phyloP scores from a whole-genome alignment of 129 eudicot species.

The Mikania micrantha region DNA sequence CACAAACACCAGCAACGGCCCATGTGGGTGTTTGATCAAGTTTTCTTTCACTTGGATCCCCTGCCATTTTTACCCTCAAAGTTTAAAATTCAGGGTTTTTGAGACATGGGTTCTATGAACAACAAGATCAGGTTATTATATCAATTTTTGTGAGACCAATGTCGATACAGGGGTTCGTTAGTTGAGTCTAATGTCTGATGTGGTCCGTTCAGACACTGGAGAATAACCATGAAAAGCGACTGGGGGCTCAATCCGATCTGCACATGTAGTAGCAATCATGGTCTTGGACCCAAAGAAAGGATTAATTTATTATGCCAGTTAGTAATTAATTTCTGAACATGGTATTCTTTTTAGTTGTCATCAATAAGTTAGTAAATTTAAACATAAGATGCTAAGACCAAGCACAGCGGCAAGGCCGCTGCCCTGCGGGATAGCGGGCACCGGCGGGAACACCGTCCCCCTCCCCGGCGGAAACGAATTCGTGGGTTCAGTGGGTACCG shows the following conservation, averaged over 20 bases:
- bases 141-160: not conserved
- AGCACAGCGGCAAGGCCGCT: too few relatives aligned
- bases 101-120: not conserved
- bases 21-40: conserved; percentile 88
- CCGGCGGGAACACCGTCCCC: too few relatives aligned
- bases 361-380: too few relatives aligned
- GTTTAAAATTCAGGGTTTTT: not conserved
- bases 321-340: not conserved
- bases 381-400: too few relatives aligned
- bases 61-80: conserved; percentile 35
- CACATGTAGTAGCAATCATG: not conserved
- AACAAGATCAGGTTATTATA: not conserved
- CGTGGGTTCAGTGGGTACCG: too few relatives aligned
- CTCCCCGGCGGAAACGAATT: too few relatives aligned
- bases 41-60: conserved; percentile 30
- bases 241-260: not conserved
- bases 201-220: not conserved
- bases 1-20: conserved; percentile 95
- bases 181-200: not conserved
- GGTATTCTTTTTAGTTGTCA: too few relatives aligned
- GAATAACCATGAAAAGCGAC: not conserved
- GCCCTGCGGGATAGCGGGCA: too few relatives aligned
- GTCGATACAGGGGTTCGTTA: not conserved
- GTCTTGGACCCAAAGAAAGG: not conserved
- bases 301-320: too few relatives aligned